Percentiles rank a stretch among this genome's conserved stretches.
Conservation (phyloP, 257 asterid genomes). For the Gentiana straminea region DNA sequence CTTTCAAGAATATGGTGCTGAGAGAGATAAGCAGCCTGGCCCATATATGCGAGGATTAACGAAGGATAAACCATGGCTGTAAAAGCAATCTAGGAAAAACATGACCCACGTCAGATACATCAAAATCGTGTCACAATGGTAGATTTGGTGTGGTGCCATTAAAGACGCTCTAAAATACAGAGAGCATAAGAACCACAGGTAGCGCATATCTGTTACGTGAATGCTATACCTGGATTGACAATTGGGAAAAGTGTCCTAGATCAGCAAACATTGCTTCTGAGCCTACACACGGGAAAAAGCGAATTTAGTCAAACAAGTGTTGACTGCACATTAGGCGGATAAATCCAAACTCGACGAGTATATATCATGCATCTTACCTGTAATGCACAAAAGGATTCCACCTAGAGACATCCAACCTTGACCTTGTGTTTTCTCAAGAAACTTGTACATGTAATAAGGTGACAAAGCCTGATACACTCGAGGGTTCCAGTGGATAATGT, state of each 20-base stretch:
- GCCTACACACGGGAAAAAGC: constrained; percentile 17
- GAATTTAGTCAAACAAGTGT: neutral
- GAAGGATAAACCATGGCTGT: too few relatives aligned
- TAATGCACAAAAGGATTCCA: constrained; percentile 31
- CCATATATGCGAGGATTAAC: too few relatives aligned
- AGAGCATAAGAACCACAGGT: constrained; percentile 63
- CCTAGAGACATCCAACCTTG: constrained; percentile 36
- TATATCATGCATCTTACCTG: constrained; percentile 14
- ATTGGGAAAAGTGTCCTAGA: constrained; percentile 44
- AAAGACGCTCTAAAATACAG: constrained; percentile 30
- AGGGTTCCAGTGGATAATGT: constrained; percentile 26
- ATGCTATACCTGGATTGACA: constrained; percentile 29
- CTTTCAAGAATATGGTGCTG: constrained; percentile 2
- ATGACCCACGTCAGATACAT: constrained; percentile 91
- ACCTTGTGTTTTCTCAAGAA: constrained; percentile 17
- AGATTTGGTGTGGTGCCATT: too few relatives aligned
- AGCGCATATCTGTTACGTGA: constrained; percentile 12
- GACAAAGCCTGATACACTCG: constrained; percentile 24
- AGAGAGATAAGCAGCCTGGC: too few relatives aligned
- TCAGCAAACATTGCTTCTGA: constrained; percentile 56
- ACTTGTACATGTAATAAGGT: constrained; percentile 23
- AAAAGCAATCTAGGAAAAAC: constrained; percentile 56
- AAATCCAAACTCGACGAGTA: neutral
- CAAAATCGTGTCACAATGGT: constrained; percentile 60
- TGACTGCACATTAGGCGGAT: neutral